phyloP scores from a whole-genome alignment of 1,284 basidiomycete genomes.

The Leccinum pachyderme region DNA sequence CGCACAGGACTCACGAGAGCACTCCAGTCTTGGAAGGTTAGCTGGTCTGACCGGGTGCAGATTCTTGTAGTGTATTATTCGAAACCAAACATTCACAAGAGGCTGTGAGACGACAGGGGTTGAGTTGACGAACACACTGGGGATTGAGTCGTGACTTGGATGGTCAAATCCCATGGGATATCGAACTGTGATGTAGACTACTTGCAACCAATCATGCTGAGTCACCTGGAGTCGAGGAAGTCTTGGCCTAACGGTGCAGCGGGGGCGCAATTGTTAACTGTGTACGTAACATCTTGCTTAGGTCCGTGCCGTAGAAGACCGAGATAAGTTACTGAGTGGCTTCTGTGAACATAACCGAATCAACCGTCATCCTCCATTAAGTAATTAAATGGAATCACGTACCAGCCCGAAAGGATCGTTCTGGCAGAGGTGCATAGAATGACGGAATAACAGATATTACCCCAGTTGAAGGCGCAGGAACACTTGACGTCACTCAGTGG shows the following conservation, averaged over 20 bases:
- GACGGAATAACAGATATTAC: not conserved
- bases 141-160: not conserved
- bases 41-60: slow-evolving; percentile 1
- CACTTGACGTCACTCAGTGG: not conserved
- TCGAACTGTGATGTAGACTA: too few species aligned
- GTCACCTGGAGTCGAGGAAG: not conserved
- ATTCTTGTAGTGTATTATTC: slow-evolving; percentile 13
- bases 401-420: too few species aligned
- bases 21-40: slow-evolving; percentile 1
- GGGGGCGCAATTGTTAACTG: not conserved
- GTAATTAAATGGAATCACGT: too few species aligned
- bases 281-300: not conserved
- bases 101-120: not conserved
- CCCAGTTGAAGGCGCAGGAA: not conserved
- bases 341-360: too few species aligned
- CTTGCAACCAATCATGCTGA: not conserved
- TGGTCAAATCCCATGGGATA: too few species aligned
- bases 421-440: not conserved
- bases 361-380: too few species aligned
- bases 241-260: not conserved
- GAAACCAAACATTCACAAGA: slow-evolving; percentile 6
- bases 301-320: not conserved
- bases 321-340: not conserved
- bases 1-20: slow-evolving; percentile 8
- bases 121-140: slow-evolving; percentile 1